Evolutionary conservation across 2,329 filamentous ascomycete genomes (phyloP), one percentile per base, ranked within the genome.

Genomic region (Venturia pyrina): DNA sequence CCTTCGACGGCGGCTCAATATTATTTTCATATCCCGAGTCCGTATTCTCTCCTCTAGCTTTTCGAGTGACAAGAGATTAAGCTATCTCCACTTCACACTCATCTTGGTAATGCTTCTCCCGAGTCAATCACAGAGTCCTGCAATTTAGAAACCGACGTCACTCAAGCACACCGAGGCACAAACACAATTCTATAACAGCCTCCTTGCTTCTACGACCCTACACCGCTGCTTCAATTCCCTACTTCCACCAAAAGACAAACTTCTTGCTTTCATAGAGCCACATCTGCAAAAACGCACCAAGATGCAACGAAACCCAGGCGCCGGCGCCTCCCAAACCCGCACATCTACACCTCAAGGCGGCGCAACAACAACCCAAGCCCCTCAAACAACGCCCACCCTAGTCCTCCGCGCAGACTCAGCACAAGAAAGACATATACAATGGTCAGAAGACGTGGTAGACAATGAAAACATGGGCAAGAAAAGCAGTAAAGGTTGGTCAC

Each of bases 391-490:
- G 6, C 41, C 43, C 32, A 66, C 43, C 40, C 64, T 66, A 5
- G 43, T 66, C 32, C 73, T 82, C 10, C 77, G 80, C 64, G 78
- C 77, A 61, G 74, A 76, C 65, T 73, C 76, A 0, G 70, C 73
- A 19, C 73, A 79, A 64, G 76, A 80, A 21, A 82, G 88, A 64
- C 86, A 86, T 62, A 95, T 99, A 66, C 88, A 90, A 76, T 99
- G 95, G 95, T 91, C 91, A 7, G 90, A 95, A 73, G 89, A 91
- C 72, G 93, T 97, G 7, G 82, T 99, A 2, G 93, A 99, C 78
- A 99, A 99, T 73, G 95, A 99, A 77, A 91, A 91, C 4, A 83
- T 98, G 76, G 92, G 92, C 8, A 90, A 90, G 77, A 99, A 98
- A 80, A 93, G 87, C 69, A 96, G 91, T 21, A 99, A 99, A 85